Evolutionary conservation across 169 alveolate species (phyloP).

Genomic region (Plasmodium vinckei): DNA sequence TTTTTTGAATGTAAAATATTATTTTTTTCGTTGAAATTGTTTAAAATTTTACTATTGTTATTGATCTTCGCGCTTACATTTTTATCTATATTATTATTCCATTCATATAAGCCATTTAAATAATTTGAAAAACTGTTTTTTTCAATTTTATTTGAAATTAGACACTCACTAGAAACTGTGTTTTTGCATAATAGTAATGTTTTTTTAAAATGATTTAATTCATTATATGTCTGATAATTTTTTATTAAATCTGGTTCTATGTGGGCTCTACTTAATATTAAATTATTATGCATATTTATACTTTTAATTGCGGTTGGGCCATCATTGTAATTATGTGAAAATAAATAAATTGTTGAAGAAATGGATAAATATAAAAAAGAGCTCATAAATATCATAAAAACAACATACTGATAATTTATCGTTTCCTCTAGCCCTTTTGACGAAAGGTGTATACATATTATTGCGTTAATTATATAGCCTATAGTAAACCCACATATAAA

Average conservation of each 20-base stretch:
- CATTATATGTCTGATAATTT: conserved; percentile 44
- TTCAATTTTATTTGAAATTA: conserved; percentile 7
- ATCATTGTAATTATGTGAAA: conserved; percentile 52
- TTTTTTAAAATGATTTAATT: conserved; percentile 33
- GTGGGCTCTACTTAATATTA: conserved; percentile 51
- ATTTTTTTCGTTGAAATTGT: background rate
- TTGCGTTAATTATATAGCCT: conserved; percentile 82
- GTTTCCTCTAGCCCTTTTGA: conserved; percentile 84
- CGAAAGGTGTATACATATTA: conserved; percentile 79
- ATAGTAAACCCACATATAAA: conserved; percentile 79
- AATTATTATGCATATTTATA: conserved; percentile 16
- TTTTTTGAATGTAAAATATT: conserved; percentile 1
- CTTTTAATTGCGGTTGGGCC: background rate
- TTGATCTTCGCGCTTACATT: background rate
- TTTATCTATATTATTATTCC: background rate
- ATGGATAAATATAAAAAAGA: conserved; percentile 81
- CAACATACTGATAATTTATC: conserved; percentile 79
- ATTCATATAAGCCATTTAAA: background rate
- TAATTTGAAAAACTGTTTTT: conserved; percentile 7
- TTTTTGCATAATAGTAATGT: conserved; percentile 14
- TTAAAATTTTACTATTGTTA: conserved; percentile 6
- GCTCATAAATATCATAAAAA: conserved; percentile 73
- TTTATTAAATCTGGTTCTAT: conserved; percentile 50
- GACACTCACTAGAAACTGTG: conserved; percentile 12
- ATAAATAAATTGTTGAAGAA: conserved; percentile 75